Percentiles rank a stretch among this genome's conserved stretches.
phyloP scores from a whole-genome alignment of 148 eudicot genomes.

The Oxyria digyna region DNA sequence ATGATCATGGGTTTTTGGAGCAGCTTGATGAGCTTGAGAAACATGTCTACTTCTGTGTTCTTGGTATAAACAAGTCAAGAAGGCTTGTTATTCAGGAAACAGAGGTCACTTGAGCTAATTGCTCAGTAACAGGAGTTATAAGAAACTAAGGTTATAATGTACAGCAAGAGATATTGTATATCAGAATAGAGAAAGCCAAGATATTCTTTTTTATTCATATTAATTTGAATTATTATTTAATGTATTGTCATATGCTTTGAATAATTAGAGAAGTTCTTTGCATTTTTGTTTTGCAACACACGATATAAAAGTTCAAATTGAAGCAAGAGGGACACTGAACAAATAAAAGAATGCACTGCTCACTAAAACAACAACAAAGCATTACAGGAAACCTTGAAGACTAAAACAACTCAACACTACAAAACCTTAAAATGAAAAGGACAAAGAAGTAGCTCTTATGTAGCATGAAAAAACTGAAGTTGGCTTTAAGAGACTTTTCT shows the following conservation, averaged over 20 bases:
- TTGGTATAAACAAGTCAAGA: constrained; percentile 66
- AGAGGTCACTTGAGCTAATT: background rate
- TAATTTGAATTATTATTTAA: no score
- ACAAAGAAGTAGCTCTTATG: constrained; percentile 13
- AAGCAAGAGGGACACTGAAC: constrained; percentile 2
- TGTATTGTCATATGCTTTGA: no score
- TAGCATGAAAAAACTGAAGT: constrained; percentile 7
- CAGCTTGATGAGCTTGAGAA: constrained; percentile 75
- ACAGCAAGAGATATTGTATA: no score
- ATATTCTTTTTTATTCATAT: no score
- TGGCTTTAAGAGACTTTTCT: constrained; percentile 12
- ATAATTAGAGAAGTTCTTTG: no score
- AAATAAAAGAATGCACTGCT: constrained; percentile 74
- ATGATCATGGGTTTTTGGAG: constrained; percentile 38
- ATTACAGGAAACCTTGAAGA: constrained; percentile 17
- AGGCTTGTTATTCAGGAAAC: constrained; percentile 35
- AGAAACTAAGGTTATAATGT: background rate
- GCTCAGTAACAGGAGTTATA: background rate
- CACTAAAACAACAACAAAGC: constrained; percentile 20
- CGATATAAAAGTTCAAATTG: no score
- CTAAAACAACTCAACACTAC: constrained; percentile 15
- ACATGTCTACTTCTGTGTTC: constrained; percentile 59
- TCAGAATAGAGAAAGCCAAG: no score
- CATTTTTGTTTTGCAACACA: no score
- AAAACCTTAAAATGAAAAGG: constrained; percentile 7